A percentile compares a stretch with the other conserved stretches of the same genome.
Conservation (phyloP, 2,329 filamentous ascomycete species). For the Penicillium sp. region DNA sequence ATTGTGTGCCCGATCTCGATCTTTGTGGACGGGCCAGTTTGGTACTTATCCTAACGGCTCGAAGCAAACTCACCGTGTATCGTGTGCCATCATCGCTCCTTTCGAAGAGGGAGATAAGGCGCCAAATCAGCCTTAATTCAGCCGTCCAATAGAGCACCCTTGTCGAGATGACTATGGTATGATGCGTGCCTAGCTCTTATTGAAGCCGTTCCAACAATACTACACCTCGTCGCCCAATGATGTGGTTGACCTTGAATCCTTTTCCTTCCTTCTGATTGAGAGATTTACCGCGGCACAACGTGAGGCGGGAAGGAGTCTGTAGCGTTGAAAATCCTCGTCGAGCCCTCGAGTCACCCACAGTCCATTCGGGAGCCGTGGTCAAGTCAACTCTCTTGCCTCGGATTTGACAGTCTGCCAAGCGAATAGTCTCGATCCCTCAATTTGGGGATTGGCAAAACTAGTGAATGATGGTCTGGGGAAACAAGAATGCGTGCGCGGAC, state of each 20-base stretch:
- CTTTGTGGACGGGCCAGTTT: background rate
- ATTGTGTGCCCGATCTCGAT: background rate
- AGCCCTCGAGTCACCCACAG: too few relatives aligned
- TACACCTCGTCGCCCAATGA: background rate
- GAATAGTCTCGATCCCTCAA: background rate
- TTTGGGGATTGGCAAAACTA: background rate
- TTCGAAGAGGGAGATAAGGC: background rate
- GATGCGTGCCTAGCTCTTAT: background rate
- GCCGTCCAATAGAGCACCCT: background rate
- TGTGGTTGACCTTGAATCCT: background rate
- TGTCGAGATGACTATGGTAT: background rate
- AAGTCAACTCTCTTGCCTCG: background rate
- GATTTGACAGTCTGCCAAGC: background rate
- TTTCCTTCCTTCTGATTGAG: background rate
- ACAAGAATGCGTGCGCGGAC: background rate
- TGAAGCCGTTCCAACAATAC: background rate
- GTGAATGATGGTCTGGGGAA: background rate
- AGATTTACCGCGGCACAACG: background rate
- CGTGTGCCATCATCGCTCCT: background rate
- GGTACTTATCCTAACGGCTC: background rate
- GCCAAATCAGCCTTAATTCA: background rate
- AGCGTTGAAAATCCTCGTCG: background rate
- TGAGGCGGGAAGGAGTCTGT: background rate
- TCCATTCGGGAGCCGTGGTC: background rate
- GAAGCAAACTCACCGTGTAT: background rate